Base-by-base conservation (phyloP, 805 yeast genomes). In the Kluyveromyces siamensis region DNA sequence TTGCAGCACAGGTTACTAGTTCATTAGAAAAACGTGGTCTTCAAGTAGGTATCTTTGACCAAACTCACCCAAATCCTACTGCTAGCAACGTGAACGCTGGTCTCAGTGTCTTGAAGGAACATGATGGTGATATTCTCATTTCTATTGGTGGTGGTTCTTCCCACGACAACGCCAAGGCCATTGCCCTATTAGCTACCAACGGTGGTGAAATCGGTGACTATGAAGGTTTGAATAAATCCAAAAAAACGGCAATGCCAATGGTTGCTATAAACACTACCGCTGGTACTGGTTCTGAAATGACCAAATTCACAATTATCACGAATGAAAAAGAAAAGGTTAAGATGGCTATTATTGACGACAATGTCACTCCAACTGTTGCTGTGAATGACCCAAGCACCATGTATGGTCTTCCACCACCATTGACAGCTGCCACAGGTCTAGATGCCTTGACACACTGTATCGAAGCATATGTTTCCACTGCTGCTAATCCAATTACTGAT, bases 71-170 rank as follows among this genome's bases (percentile, higher is more conserved):
- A 47, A 57, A 57, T 49, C 60, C 60, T 6, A 55, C 47, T 42
- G 46, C 49, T 21, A 46, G 45, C 21, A 57, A 54, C 45, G 59
- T 57, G 38, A 18, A 36, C 1, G 57, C 46, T 33, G 60, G 59
- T 36, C 48, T 57, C 27, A 51, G 47, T 27, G 48, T 50, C 33
- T 45, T 55, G 37, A 55, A 52, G 41, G 50, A 51, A 36, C 40
- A 52, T 40, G 40, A 46, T 36, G 46, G 73, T 18, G 66, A 70
- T 37, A 71, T 72, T 27, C 71, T 69, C 50, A 61, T 72, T 17
- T 73, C 75, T 7, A 71, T 72, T 30, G 75, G 75, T 27, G 75
- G 75, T 42, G 75, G 75, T 27, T 70, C 75, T 5, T 75, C 71
- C n/a, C 72, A 72, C 60, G 75, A 72, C 49, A 69, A 72, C 16